Base-by-base conservation (phyloP, 192 early-diverging fungal genomes). In the Coemansia sp. region DNA sequence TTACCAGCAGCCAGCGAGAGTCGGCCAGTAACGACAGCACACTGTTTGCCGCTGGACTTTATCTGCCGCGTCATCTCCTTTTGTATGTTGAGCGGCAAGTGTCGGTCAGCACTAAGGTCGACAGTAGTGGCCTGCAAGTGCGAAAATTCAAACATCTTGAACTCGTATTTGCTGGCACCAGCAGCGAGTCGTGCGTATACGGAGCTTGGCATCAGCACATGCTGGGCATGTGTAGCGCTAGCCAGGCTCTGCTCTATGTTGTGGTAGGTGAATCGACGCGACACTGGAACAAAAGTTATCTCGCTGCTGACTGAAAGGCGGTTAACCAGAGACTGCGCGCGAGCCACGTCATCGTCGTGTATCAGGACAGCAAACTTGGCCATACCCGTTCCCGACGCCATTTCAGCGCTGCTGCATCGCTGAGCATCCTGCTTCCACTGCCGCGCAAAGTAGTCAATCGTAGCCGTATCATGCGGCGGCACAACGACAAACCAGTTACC, bases 401-500 rank as follows among this genome's bases (percentile, higher is more conserved):
- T 66, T n/a, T 83, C 80, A 27, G 70, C 70, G 24, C 72, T 65
- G 67, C 72, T 75, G 63, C 80, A 75, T 27, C 64, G 65, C 6
- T 32, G 45, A 22, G 80, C 80, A 44, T 83, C 80, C 42, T 36
- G 65, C 59, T 75, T 62, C 80, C 80, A 83, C 56, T 70, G 72
- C 0, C 70, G 71, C 6, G 72, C 67, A 70, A 83, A 83, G 59
- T 78, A 76, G 31, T 61, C 64, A 13, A 78, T 72, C 5, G 80
- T 46, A 0, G 59, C 64, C 6, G 38, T 69, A 32, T 83, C 80
- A 17, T 59, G 72, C 31, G 80, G 80, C 29, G 80, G 71, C 13
- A 55, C 76, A 0, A 83, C 46, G 13, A 83, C 80, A 56, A 83
- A 83, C 80, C 80, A 83, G 10, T 60, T 69, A 1, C 80, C 80